Conservation (phyloP, 495 filamentous ascomycete genomes). For the Hamigera avellanea region DNA sequence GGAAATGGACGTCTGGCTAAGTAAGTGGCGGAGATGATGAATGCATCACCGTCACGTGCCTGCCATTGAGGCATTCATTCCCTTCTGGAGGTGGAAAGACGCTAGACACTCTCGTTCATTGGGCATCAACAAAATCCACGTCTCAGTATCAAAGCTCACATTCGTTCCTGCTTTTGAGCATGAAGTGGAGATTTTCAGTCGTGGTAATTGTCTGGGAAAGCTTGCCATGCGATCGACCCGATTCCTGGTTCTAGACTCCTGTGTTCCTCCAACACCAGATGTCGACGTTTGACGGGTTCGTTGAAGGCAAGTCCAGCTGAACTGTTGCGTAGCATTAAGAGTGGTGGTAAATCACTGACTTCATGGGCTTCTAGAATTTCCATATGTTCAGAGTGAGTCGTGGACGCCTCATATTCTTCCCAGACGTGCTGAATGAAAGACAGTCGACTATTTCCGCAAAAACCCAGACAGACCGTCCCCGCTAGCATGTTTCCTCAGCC, state of each 20-base stretch:
- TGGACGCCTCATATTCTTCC: background rate
- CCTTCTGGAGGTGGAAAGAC: too few species aligned
- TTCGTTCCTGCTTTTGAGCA: too few species aligned
- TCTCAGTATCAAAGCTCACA: too few species aligned
- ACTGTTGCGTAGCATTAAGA: too few species aligned
- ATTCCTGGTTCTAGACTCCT: background rate
- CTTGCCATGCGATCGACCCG: background rate
- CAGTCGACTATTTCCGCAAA: slow-evolving; percentile 77
- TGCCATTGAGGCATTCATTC: too few species aligned
- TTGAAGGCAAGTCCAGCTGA: slow-evolving; percentile 36
- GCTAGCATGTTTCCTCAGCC: slow-evolving; percentile 80
- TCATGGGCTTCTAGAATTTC: slow-evolving; percentile 22
- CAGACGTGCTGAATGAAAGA: slow-evolving; percentile 1
- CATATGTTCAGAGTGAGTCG: slow-evolving; percentile 24
- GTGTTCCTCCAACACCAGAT: slow-evolving; percentile 23
- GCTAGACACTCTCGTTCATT: too few species aligned
- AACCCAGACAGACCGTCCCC: slow-evolving; percentile 44
- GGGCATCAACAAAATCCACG: too few species aligned
- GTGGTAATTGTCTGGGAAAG: background rate
- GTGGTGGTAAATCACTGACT: background rate
- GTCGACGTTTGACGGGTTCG: slow-evolving; percentile 73
- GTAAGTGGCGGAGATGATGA: too few species aligned
- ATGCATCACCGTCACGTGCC: too few species aligned
- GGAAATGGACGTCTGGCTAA: too few species aligned
- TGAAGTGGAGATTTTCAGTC: background rate